Percentiles rank a stretch among this genome's conserved stretches.
These are phyloP conservation scores for Diaporthe australafricana DNA, from an alignment of 2,329 filamentous ascomycete species.

Conservation along the genomic window DNA sequence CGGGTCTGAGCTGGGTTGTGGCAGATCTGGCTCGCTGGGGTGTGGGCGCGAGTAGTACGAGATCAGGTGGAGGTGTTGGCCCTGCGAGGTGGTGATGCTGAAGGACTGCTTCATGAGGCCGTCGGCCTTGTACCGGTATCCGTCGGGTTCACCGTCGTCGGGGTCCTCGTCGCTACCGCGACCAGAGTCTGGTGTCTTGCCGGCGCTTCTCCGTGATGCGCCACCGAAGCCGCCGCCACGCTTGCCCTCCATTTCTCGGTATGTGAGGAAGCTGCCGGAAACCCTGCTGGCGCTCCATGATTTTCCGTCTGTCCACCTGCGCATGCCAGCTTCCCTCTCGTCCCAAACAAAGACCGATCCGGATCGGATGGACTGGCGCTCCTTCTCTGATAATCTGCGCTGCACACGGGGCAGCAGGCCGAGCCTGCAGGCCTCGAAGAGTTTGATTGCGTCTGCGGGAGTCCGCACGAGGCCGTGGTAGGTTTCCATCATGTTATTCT, in stretches of 20 bases:
- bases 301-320: slow-evolving; percentile 98
- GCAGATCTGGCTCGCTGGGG: slow-evolving; percentile 76
- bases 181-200: slow-evolving; percentile 86
- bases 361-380: slow-evolving; percentile 93
- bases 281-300: slow-evolving; percentile 99
- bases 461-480: slow-evolving; percentile 95
- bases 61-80: slow-evolving; percentile 95
- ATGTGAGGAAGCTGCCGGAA: slow-evolving; percentile 96
- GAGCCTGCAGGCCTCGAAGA: slow-evolving; percentile 96
- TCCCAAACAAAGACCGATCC: slow-evolving; percentile 99
- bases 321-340: slow-evolving; percentile 97
- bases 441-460: slow-evolving; percentile 95
- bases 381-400: slow-evolving; percentile 93
- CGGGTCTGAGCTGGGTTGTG: slow-evolving; percentile 85
- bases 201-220: slow-evolving; percentile 64
- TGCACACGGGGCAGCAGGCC: slow-evolving; percentile 93
- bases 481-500: slow-evolving; percentile 82
- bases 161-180: slow-evolving; percentile 87
- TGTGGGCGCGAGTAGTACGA: slow-evolving; percentile 93
- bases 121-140: slow-evolving; percentile 94
- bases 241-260: slow-evolving; percentile 99
- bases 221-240: slow-evolving; percentile 82
- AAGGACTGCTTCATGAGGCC: slow-evolving; percentile 99
- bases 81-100: slow-evolving; percentile 91
- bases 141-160: slow-evolving; percentile 86